Base-by-base conservation (phyloP, 2,329 filamentous ascomycete species). In the Plenodomus tracheiphilus region DNA sequence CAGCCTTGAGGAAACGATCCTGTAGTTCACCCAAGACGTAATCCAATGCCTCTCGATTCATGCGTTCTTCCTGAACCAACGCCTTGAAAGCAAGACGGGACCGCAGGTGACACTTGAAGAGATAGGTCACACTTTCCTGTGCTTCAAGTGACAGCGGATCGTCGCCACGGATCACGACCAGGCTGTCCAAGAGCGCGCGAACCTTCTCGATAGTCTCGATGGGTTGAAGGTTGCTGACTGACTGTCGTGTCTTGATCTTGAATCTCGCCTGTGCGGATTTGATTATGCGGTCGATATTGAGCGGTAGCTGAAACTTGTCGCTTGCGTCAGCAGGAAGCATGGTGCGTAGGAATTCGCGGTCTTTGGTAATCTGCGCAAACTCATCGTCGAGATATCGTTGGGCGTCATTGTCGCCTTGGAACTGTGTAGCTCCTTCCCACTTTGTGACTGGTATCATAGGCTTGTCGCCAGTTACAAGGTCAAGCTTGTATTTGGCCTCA, bases 31-130 rank as follows among this genome's bases (percentile, higher is more conserved):
- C 94, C 34, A 99, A 74, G 39, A 99, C 85, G 68, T 97, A 92
- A 54, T 94, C 88, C 66, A 99, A 93, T 1, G 94, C 93, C 55
- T 96, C 82, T 73, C 91, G 94, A 77, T 90, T 96, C 59, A 99
- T 77, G 11, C 87, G 87, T 68, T 96, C 87, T 60, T 91, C 83
- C 46, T 90, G 86, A 39, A 96, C 92, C 52, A 99, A 80, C 51
- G 91, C 88, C 77, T 96, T 96, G 83, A 91, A 99, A 0, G 94
- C 89, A 47, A 99, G 80, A 43, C 90, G 86, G 28, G 92, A 96
- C 41, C 94, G 88, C 47, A 97, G 75, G 65, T 96, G 87, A 11
- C 90, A 89, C 78, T 97, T 97, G 82, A 97, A 91, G 10, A 99
- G 80, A 49, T 95, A 81, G 0, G 92, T 97, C 3, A 95, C 89